Evolutionary conservation across 805 yeast genomes (phyloP), one percentile per base, ranked within the genome.

Genomic region (Yarrowia bubula): DNA sequence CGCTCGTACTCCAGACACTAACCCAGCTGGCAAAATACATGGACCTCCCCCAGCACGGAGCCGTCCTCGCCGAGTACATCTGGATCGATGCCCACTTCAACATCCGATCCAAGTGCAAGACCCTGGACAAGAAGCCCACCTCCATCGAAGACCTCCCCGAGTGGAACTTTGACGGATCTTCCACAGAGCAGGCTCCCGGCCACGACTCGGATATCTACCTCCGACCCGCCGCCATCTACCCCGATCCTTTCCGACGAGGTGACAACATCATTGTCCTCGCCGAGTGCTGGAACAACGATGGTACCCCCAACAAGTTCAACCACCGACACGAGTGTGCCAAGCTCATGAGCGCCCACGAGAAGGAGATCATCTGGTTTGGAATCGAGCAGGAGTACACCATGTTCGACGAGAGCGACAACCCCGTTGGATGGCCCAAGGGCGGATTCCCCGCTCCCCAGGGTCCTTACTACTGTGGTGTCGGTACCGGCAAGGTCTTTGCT

Each of bases 371-470:
- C 73, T 95, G 99, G 99, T 95, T 95, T 73, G 99, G 99, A 80
- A 84, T 95, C 74, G 99, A 95, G 82, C 99, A 95, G 83, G 99
- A 95, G 80, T 95, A 95, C 83, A 95, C 99, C 71, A 81, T 95
- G 77, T 90, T 95, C 75, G 99, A 95, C 79, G 88, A 89, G 78
- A 88, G 79, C 74, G 96, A 90, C 78, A 81, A 88, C 74, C 92
- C 89, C 69, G 95, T 92, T 80, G 98, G 97, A 70, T 95, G 99
- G 99, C 99, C 99, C 79, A 87, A 90, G 83, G 98, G 98, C 73
- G 99, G 98, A 69, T 95, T 85, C 96, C 99, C 99, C 77, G 98
- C 97, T 72, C 98, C 99, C 70, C 99, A 95, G 83, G 99, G 99
- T 71, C 99, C 99, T 68, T 95, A 95, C 89, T 95, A 95, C 87